phyloP scores from a whole-genome alignment of 768 basidiomycete genomes.

The Boletus bicolor region DNA sequence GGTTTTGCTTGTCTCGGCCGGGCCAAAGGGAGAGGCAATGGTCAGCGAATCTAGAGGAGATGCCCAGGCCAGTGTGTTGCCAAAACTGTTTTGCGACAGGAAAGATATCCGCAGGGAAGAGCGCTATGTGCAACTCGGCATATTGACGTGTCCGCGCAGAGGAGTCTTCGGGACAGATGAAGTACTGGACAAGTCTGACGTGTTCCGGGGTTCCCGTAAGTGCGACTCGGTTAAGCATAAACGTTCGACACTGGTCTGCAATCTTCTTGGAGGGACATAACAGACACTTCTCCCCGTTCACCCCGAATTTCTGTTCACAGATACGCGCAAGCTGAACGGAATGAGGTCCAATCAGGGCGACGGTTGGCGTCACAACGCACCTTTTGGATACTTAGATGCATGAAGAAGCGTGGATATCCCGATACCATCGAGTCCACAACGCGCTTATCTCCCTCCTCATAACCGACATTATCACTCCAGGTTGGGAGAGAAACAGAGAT shows the following conservation, averaged over 20 bases:
- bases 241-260: constrained; percentile 74
- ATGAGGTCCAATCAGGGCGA: not conserved
- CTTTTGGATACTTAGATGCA: constrained; percentile 80
- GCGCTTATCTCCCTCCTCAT: constrained; percentile 85
- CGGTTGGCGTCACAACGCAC: constrained; percentile 38
- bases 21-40: constrained; percentile 72
- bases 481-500: constrained; percentile 94
- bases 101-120: constrained; percentile 65
- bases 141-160: constrained; percentile 28
- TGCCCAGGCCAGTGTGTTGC: constrained; percentile 91
- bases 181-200: constrained; percentile 63
- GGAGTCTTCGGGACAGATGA: constrained; percentile 61
- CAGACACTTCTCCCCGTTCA: constrained; percentile 68
- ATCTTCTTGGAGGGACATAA: constrained; percentile 71
- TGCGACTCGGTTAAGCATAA: constrained; percentile 54
- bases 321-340: constrained; percentile 64
- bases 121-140: constrained; percentile 74
- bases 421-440: constrained; percentile 77
- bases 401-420: constrained; percentile 95
- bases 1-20: constrained; percentile 30
- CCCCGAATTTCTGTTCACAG: constrained; percentile 76
- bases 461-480: constrained; percentile 88
- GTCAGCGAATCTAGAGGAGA: constrained; percentile 86
- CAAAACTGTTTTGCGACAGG: constrained; percentile 85
- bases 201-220: constrained; percentile 42